These are phyloP conservation scores for Filobasidium wieringae DNA, from an alignment of 768 basidiomycete species.

Conservation along the genomic window DNA sequence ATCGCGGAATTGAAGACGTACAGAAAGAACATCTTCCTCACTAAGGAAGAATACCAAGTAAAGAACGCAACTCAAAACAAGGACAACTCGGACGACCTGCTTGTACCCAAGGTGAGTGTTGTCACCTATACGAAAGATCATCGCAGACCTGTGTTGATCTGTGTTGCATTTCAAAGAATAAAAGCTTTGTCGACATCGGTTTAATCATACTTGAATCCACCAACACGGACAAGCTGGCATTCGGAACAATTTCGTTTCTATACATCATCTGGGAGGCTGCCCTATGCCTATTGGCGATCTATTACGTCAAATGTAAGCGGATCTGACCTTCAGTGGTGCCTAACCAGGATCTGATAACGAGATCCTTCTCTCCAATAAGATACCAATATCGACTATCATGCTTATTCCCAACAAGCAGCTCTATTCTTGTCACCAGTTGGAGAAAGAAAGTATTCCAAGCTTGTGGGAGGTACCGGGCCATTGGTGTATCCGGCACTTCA, in stretches of 20 bases:
- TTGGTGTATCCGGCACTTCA: constrained; percentile 94
- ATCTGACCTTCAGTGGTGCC: neutral
- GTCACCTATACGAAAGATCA: too few species aligned
- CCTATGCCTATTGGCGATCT: too few species aligned
- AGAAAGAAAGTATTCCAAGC: constrained; percentile 65
- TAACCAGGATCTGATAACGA: neutral
- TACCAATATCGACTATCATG: constrained; percentile 97
- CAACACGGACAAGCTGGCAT: too few species aligned
- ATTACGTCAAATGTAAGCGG: neutral
- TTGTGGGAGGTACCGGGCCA: constrained; percentile 83
- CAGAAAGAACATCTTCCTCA: constrained; percentile 57
- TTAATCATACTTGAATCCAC: too few species aligned
- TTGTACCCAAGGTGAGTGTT: too few species aligned
- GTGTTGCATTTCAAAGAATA: too few species aligned
- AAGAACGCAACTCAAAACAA: neutral
- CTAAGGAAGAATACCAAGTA: constrained; percentile 14
- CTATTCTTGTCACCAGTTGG: constrained; percentile 55
- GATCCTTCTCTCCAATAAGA: constrained; percentile 46
- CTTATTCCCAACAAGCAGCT: constrained; percentile 81
- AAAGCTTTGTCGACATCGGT: too few species aligned
- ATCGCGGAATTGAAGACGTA: constrained; percentile 73
- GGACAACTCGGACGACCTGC: too few species aligned
- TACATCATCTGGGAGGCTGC: too few species aligned
- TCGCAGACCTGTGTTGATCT: too few species aligned
- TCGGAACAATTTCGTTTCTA: too few species aligned